These are phyloP conservation scores for Euphorbia schlechtendalii DNA, from an alignment of 441 rosid genomes.

Conservation along the genomic window DNA sequence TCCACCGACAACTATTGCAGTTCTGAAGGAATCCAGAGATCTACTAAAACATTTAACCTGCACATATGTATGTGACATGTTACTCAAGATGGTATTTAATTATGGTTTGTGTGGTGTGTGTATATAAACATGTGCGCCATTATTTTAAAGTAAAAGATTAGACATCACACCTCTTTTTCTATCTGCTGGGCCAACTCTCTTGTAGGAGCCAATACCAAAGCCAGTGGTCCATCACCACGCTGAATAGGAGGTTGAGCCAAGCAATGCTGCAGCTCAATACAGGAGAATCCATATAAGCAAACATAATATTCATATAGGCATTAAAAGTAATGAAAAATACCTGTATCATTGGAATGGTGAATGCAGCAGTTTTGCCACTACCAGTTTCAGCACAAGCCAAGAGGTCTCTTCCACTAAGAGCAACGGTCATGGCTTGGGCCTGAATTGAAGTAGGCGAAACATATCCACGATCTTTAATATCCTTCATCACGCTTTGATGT, in stretches of 20 bases:
- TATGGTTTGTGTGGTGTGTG: background rate
- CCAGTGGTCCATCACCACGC: conserved; percentile 67
- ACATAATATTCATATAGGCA: background rate
- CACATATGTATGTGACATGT: conserved; percentile 1
- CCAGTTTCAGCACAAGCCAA: conserved; percentile 92
- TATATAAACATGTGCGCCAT: too few species aligned
- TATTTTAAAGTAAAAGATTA: conserved; percentile 25
- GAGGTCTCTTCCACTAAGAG: conserved; percentile 69
- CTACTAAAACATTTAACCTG: conserved; percentile 35
- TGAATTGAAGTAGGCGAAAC: conserved; percentile 72
- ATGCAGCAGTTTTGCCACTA: conserved; percentile 89
- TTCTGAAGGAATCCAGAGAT: conserved; percentile 33
- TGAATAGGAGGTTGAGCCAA: conserved; percentile 30
- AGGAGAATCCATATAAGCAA: background rate
- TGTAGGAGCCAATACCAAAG: conserved; percentile 79
- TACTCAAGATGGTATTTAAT: conserved; percentile 10
- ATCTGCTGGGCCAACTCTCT: conserved; percentile 93
- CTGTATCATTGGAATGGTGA: conserved; percentile 68
- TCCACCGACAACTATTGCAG: conserved; percentile 38
- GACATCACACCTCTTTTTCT: conserved; percentile 52
- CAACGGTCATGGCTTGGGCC: conserved; percentile 91
- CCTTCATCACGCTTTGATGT: conserved; percentile 30
- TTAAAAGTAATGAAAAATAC: conserved; percentile 25
- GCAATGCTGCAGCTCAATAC: conserved; percentile 41
- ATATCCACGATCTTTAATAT: conserved; percentile 29